Conservation (phyloP, 352 stramenopile genomes). For the Globisporangium cederbergense region DNA sequence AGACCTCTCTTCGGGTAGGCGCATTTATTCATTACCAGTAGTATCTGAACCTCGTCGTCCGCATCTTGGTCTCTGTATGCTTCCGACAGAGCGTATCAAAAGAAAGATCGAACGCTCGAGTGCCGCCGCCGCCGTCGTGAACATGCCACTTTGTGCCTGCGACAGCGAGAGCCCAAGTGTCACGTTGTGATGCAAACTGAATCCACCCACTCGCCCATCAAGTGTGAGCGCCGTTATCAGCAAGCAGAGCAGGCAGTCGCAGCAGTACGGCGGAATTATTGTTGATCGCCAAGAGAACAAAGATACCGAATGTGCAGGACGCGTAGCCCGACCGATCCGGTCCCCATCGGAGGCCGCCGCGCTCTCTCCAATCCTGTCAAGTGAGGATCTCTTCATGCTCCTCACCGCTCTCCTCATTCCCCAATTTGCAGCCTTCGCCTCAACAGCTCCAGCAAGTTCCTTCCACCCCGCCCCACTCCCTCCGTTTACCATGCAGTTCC, state of each 20-base stretch:
- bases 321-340: neutral
- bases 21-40: neutral
- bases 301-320: neutral
- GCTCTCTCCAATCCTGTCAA: neutral
- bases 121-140: neutral
- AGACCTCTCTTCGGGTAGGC: neutral
- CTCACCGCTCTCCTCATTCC: conserved; percentile 4
- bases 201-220: neutral
- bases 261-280: neutral
- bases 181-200: conserved; percentile 13
- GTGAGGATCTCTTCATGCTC: neutral
- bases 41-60: neutral
- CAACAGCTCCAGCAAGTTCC: conserved; percentile 13
- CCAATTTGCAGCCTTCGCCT: conserved; percentile 13
- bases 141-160: conserved; percentile 3
- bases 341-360: neutral
- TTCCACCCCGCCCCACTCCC: neutral
- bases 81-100: neutral
- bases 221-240: neutral
- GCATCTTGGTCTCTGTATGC: neutral
- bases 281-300: neutral
- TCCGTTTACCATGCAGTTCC: conserved; percentile 8
- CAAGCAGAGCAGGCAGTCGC: neutral
- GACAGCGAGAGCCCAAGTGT: neutral
- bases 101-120: neutral